phyloP scores from a whole-genome alignment of 108 stramenopile genomes.

The Conticribra weissflogii region DNA sequence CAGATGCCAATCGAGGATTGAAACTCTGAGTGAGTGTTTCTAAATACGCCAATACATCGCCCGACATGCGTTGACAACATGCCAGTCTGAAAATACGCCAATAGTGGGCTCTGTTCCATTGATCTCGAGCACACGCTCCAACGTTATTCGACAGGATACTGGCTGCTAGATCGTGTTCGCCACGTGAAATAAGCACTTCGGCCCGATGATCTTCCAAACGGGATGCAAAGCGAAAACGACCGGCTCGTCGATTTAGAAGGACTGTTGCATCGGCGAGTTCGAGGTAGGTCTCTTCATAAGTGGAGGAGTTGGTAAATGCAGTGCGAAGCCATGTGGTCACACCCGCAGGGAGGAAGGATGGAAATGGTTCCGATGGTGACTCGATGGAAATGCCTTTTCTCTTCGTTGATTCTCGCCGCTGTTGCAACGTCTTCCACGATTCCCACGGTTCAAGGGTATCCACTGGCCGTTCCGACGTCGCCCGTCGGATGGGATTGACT shows the following conservation, averaged over 20 bases:
- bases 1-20: constrained; percentile 53
- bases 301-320: constrained; percentile 26
- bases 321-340: constrained; percentile 36
- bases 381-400: constrained; percentile 1
- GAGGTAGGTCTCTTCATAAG: constrained; percentile 58
- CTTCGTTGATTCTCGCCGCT: constrained; percentile 7
- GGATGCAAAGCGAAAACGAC: constrained; percentile 62
- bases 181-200: constrained; percentile 62
- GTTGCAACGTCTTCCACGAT: constrained; percentile 54
- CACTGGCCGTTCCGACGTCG: constrained; percentile 43
- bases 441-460: constrained; percentile 66
- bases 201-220: constrained; percentile 67
- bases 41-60: constrained; percentile 64
- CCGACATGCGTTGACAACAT: constrained; percentile 67
- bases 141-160: constrained; percentile 57
- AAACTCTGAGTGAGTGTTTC: constrained; percentile 78
- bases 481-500: constrained; percentile 55
- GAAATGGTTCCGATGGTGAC: constrained; percentile 4
- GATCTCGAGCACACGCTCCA: constrained; percentile 62
- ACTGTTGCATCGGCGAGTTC: constrained; percentile 59
- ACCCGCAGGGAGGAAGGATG: constrained; percentile 10
- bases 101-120: constrained; percentile 75
- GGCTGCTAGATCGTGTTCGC: constrained; percentile 59
- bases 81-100: constrained; percentile 84
- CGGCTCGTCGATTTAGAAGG: constrained; percentile 50